Evolutionary conservation across 2,329 filamentous ascomycete species (phyloP).

Genomic region (Thyridium curvatum): DNA sequence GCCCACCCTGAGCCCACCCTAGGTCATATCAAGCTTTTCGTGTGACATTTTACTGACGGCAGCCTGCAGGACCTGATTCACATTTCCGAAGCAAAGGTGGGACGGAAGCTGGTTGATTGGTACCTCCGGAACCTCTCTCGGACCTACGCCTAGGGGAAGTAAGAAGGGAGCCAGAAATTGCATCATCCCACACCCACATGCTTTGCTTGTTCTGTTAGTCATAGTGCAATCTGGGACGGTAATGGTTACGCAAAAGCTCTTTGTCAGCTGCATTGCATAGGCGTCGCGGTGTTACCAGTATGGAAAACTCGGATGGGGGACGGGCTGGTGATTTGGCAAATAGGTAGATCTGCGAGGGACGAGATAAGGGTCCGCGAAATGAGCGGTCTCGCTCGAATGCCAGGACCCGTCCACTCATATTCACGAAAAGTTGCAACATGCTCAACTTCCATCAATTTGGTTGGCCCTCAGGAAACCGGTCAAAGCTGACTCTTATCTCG

Average conservation of each 20-base stretch:
- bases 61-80: constrained; percentile 78
- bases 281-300: constrained; percentile 22
- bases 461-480: too few relatives aligned
- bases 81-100: constrained; percentile 97
- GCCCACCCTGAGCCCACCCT: not conserved
- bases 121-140: constrained; percentile 95
- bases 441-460: too few relatives aligned
- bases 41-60: constrained; percentile 12
- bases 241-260: constrained; percentile 5
- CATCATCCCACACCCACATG: not conserved
- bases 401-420: too few relatives aligned
- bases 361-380: too few relatives aligned
- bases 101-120: constrained; percentile 96
- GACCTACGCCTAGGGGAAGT: constrained; percentile 64
- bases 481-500: too few relatives aligned
- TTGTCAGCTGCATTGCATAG: constrained; percentile 28
- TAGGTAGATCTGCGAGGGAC: too few relatives aligned
- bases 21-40: not conserved
- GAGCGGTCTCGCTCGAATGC: not conserved
- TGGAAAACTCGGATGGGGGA: constrained; percentile 14
- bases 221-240: constrained; percentile 11
- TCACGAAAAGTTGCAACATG: too few relatives aligned
- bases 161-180: not conserved
- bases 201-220: constrained; percentile 5
- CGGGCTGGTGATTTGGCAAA: constrained; percentile 10